Base-by-base conservation (phyloP, 2,329 filamentous ascomycete genomes). In the Coniella lustricola region DNA sequence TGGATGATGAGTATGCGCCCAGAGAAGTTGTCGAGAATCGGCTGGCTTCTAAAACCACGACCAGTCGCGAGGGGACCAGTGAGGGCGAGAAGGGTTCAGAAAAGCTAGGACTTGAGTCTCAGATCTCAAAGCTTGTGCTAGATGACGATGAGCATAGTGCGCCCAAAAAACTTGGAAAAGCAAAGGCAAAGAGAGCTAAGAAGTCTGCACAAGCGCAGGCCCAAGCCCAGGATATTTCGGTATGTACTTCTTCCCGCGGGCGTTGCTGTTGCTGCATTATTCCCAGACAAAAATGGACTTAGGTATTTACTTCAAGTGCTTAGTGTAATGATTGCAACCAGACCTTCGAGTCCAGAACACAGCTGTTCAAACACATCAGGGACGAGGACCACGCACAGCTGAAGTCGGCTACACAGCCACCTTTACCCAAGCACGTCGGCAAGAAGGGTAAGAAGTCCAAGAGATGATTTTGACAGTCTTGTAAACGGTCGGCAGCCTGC, bases 341-440 rank as follows among this genome's bases (percentile, higher is more conserved):
- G 49, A 54, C 50, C 1, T 80, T 78, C 48, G 55, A 77, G 0
- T 88, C 84, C 1, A 84, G 81, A 56, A 85, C 79, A 5, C 82
- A 81, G 55, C 66, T 94, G 16, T 91, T 91, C 62, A 71, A 77
- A 45, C 89, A 94, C 63, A 74, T 93, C 50, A 78, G 80, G 53
- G 76, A 82, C 9, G 66, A 77, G 16, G 69, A 69, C 9, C 87
- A 93, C 67, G 85, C 83, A 5, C 77, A 80, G 25, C 70, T 83
- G 4, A 77, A 80, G 29, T n/a, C 40, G 12, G n/a, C 21, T 16
- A 21, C 21, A 21, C 38, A 46, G 16, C 14, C 35, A 32, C 44
- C 33, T 18, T 69, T 71, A 3, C 61, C 70, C 21, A 22, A 56
- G 20, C 50, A 47, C 32, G 18, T 54, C 7, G 40, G 46, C 37